Base-by-base conservation (phyloP, 768 basidiomycete species). In the Candolleomyces aberdarensis region DNA sequence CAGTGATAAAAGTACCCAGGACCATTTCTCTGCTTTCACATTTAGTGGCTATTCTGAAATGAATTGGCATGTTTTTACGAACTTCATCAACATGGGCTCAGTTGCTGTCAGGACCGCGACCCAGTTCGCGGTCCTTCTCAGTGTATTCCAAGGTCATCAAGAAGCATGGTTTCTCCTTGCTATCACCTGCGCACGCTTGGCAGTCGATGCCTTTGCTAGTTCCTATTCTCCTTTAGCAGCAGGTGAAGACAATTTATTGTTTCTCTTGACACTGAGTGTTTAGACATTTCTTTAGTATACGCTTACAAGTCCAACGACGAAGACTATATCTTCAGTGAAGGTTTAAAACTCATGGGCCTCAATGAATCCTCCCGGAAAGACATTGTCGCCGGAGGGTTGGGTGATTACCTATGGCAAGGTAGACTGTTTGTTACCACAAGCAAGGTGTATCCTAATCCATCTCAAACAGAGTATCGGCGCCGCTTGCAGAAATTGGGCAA, bases 291-390 rank as follows among this genome's bases (percentile, higher is more conserved):
- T 20, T 2, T 19, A 68, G 85, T 86, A 3, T 92, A 88, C 86
- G 88, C 85, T 19, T 89, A 89, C 1, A 91, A 87, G 3, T 87
- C 84, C 15, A 84, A 73, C 55, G 75, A 90, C 68, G 59, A 76
- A 0, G 82, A 89, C 61, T 92, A 83, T 58, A 70, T 91, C 48
- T 77, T 78, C 20, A 81, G 84, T 71, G 79, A 87, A 67, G 91
- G 91, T 17, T 72, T 89, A 66, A 85, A 88, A 57, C 76, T 76
- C 54, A 71, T 84, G 15, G 83, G 88, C 4, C 76, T 73, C 64
- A 71, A 83, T 51, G 69, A 75, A n/a, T 61, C 67, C 19, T 87
- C 91, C 66, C 82, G 89, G 19, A 85, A 92, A 64, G 91, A 93
- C 69, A 75, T 92, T 39, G 85, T 91, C 6, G 88, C 89, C 0